Evolutionary conservation across 83 land plant genomes (phyloP).

Genomic region (Picea abies): DNA sequence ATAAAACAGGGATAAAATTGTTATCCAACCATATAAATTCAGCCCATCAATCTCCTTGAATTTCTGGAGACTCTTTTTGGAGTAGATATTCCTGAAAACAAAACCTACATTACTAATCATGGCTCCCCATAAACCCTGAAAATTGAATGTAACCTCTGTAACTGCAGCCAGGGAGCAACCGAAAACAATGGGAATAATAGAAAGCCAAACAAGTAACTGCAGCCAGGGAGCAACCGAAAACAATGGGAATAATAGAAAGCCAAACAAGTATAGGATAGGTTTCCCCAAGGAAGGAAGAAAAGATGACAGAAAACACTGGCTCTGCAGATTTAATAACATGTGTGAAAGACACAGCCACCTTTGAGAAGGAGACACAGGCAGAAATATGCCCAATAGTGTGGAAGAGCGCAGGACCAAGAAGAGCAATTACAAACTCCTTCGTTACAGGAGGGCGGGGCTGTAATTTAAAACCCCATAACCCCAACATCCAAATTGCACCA

Average conservation of each 20-base stretch:
- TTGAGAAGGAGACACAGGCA: constrained; percentile 82
- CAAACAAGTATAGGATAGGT: constrained; percentile 61
- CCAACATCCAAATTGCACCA: constrained; percentile 68
- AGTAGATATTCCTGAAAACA: constrained; percentile 72
- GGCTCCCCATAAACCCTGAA: constrained; percentile 63
- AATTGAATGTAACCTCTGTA: constrained; percentile 76
- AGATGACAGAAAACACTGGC: constrained; percentile 74
- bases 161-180: constrained; percentile 81
- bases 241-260: constrained; percentile 79
- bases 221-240: constrained; percentile 73
- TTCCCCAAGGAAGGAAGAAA: constrained; percentile 65
- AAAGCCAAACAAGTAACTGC: constrained; percentile 89
- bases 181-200: constrained; percentile 71
- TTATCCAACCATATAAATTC: constrained; percentile 76
- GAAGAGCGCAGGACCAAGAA: constrained; percentile 67
- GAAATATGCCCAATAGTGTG: constrained; percentile 74
- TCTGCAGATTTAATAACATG: constrained; percentile 87
- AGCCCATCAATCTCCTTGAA: constrained; percentile 65
- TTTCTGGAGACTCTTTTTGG: constrained; percentile 57
- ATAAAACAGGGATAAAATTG: constrained; percentile 54
- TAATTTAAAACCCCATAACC: constrained; percentile 49
- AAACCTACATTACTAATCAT: constrained; percentile 78
- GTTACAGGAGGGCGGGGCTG: constrained; percentile 48
- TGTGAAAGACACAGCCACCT: constrained; percentile 94
- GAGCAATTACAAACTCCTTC: constrained; percentile 47